A percentile compares a stretch with the other conserved stretches of the same genome.
Conservation (phyloP, 495 filamentous ascomycete species). For the Penicillium desertorum region DNA sequence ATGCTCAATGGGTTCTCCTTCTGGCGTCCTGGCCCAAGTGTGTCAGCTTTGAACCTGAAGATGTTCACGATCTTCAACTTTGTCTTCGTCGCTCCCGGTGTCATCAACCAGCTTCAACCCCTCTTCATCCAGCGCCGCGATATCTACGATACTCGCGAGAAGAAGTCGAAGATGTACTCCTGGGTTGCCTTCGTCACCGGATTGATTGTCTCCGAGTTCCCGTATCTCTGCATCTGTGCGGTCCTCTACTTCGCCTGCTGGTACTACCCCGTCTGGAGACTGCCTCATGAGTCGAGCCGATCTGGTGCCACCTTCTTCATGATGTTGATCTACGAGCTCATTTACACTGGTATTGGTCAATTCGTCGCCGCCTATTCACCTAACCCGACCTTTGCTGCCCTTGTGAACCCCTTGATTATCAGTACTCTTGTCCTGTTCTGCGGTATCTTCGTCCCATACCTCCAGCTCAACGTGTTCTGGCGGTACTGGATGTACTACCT, state of each 20-base stretch:
- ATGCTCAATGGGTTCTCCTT: constrained; percentile 46
- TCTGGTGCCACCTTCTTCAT: constrained; percentile 56
- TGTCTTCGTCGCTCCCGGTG: constrained; percentile 50
- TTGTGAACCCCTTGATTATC: constrained; percentile 56
- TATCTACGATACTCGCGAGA: constrained; percentile 53
- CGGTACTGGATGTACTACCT: constrained; percentile 76
- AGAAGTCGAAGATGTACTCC: constrained; percentile 53
- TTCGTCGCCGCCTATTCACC: constrained; percentile 60
- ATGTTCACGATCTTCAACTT: constrained; percentile 52
- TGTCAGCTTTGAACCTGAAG: constrained; percentile 30
- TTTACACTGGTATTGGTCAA: constrained; percentile 59
- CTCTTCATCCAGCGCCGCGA: constrained; percentile 53
- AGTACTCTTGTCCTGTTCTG: constrained; percentile 57
- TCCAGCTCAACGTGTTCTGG: constrained; percentile 57
- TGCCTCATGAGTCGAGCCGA: constrained; percentile 39
- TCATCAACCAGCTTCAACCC: constrained; percentile 53
- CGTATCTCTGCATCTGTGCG: constrained; percentile 50
- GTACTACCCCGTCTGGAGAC: constrained; percentile 46
- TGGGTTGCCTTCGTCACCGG: constrained; percentile 54
- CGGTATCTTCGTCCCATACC: constrained; percentile 41
- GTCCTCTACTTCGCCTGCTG: constrained; percentile 52
- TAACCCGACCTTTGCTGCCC: constrained; percentile 53
- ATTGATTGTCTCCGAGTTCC: constrained; percentile 53
- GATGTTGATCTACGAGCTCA: constrained; percentile 53
- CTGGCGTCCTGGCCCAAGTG: constrained; percentile 33